Evolutionary conservation across 257 asterid genomes (phyloP).

Genomic region (Lithospermum erythrorhizon): DNA sequence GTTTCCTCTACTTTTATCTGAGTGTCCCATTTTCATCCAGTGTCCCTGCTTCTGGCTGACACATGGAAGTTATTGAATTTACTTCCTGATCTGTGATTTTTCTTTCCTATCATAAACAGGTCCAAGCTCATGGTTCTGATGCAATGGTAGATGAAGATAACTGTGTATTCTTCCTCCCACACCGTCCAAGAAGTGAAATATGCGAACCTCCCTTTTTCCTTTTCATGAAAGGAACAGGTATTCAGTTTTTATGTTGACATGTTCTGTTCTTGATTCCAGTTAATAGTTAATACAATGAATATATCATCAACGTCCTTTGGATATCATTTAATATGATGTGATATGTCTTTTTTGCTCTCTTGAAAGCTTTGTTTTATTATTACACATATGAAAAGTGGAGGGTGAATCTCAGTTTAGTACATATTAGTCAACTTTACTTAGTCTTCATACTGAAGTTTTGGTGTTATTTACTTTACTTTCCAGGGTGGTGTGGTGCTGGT

Average conservation of each 20-base stretch:
- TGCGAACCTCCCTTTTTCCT: conserved; percentile 75
- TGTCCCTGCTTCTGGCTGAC: neutral
- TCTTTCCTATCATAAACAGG: conserved; percentile 26
- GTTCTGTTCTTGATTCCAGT: too few species aligned
- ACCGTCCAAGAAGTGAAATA: conserved; percentile 78
- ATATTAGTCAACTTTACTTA: too few species aligned
- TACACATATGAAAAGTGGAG: too few species aligned
- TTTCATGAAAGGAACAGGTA: conserved; percentile 99
- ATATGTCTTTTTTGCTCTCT: neutral
- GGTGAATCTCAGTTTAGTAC: too few species aligned
- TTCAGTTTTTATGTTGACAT: neutral
- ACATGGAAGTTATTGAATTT: neutral
- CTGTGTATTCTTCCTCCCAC: conserved; percentile 91
- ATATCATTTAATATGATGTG: too few species aligned
- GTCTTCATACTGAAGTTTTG: neutral
- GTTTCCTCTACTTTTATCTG: neutral
- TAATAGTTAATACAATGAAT: too few species aligned
- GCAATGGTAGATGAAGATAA: conserved; percentile 96
- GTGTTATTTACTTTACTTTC: conserved; percentile 5
- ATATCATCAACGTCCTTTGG: too few species aligned
- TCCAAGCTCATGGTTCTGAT: conserved; percentile 97
- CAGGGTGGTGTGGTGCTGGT: conserved; percentile 98
- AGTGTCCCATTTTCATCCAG: neutral
- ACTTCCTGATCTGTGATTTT: neutral
- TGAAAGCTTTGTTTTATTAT: neutral